Conservation (phyloP, 1,139 yeast species). For the Debaryomyces fabryi region DNA sequence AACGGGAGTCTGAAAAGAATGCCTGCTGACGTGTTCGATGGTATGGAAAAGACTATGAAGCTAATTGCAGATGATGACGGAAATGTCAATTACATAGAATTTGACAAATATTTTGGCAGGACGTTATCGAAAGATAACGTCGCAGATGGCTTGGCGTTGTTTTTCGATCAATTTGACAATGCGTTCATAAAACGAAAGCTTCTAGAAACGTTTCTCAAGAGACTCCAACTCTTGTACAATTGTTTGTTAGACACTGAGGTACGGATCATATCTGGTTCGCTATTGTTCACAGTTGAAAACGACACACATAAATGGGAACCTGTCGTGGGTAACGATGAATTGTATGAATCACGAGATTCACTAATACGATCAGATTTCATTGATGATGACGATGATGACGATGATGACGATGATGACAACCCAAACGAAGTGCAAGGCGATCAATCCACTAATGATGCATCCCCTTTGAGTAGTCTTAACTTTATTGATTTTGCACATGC, state of each 20-base stretch:
- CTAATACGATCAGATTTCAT: conserved; percentile 35
- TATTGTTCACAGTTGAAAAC: conserved; percentile 75
- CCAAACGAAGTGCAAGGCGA: conserved; percentile 32
- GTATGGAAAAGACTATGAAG: conserved; percentile 20
- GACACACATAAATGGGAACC: conserved; percentile 54
- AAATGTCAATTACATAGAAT: conserved; percentile 45
- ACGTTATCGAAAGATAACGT: conserved; percentile 48
- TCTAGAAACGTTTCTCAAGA: conserved; percentile 48
- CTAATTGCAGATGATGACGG: conserved; percentile 16
- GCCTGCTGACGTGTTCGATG: conserved; percentile 16
- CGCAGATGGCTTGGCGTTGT: conserved; percentile 51
- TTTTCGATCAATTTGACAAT: conserved; percentile 42
- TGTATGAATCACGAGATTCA: conserved; percentile 39
- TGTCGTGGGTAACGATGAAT: conserved; percentile 22
- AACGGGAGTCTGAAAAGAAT: conserved; percentile 14
- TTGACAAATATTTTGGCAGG: conserved; percentile 76
- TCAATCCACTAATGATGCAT: conserved; percentile 19
- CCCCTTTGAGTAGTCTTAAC: conserved; percentile 50
- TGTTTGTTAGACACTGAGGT: conserved; percentile 64
- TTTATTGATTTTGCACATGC: conserved; percentile 94
- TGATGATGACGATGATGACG: conserved; percentile 29
- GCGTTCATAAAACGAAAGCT: conserved; percentile 25
- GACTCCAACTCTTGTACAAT: conserved; percentile 67
- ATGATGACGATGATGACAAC: conserved; percentile 35
- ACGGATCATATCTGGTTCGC: conserved; percentile 72